Evolutionary conservation across 345 rosid genomes (phyloP).

Genomic region (Iberis pinnata): DNA sequence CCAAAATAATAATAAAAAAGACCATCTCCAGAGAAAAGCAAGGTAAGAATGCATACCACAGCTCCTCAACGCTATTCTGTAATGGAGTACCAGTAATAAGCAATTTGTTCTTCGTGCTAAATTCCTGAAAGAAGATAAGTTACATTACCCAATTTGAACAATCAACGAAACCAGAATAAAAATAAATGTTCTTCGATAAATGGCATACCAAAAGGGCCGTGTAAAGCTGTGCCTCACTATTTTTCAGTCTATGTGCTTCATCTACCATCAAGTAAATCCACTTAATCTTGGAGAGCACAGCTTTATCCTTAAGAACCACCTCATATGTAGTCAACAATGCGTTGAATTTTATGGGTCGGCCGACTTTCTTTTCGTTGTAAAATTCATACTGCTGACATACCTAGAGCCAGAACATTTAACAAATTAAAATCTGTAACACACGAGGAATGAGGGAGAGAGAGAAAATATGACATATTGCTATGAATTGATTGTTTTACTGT

Average conservation of each 20-base stretch:
- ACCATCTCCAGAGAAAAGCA: slow-evolving; percentile 8
- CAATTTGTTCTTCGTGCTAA: slow-evolving; percentile 93
- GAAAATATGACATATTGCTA: too few relatives aligned
- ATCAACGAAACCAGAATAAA: slow-evolving; percentile 11
- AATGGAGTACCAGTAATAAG: slow-evolving; percentile 97
- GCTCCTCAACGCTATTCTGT: slow-evolving; percentile 98
- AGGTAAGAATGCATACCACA: slow-evolving; percentile 54
- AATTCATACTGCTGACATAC: slow-evolving; percentile 97
- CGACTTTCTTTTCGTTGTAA: slow-evolving; percentile 74
- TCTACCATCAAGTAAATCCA: slow-evolving; percentile 99
- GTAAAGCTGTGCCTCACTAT: slow-evolving; percentile 96
- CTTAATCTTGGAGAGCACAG: slow-evolving; percentile 84
- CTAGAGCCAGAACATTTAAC: slow-evolving; percentile 35
- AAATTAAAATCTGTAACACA: slow-evolving; percentile 7
- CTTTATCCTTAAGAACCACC: slow-evolving; percentile 94
- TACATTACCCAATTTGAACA: slow-evolving; percentile 14
- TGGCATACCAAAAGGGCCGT: slow-evolving; percentile 72
- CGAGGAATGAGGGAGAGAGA: neutral
- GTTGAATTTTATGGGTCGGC: slow-evolving; percentile 82
- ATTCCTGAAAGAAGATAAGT: slow-evolving; percentile 57
- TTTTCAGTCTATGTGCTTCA: slow-evolving; percentile 98
- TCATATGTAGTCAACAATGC: slow-evolving; percentile 90
- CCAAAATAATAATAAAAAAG: neutral
- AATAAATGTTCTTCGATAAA: slow-evolving; percentile 10
- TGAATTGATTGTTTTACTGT: neutral